These are phyloP conservation scores for Starmerella sirachaensis DNA, from an alignment of 805 yeast species.

Conservation along the genomic window DNA sequence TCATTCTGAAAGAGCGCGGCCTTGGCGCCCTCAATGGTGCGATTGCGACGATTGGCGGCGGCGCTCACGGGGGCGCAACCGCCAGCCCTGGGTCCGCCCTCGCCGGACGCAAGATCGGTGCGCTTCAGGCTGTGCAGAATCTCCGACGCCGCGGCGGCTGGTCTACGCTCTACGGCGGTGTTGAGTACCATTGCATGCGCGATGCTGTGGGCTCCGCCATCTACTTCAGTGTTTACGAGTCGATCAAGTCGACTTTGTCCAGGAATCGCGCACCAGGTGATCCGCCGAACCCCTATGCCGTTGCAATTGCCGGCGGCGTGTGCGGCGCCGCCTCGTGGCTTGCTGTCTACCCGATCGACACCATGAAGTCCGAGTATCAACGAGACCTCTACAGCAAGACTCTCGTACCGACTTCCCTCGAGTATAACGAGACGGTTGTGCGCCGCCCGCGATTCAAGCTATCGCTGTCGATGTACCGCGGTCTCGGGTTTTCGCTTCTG, in stretches of 20 bases:
- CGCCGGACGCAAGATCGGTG: slow-evolving; percentile 22
- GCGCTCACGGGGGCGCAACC: background rate
- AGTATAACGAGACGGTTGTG: slow-evolving; percentile 29
- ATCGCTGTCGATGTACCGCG: slow-evolving; percentile 52
- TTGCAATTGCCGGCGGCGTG: slow-evolving; percentile 64
- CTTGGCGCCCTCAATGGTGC: background rate
- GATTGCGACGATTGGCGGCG: background rate
- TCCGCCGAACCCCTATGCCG: slow-evolving; percentile 32
- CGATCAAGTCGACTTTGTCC: slow-evolving; percentile 43
- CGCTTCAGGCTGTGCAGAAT: slow-evolving; percentile 39
- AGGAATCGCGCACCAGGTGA: slow-evolving; percentile 21
- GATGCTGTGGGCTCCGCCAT: slow-evolving; percentile 63
- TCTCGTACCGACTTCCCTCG: slow-evolving; percentile 37
- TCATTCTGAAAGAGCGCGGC: slow-evolving; percentile 30
- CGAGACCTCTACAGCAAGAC: slow-evolving; percentile 60
- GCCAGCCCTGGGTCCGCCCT: background rate
- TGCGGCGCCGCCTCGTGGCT: slow-evolving; percentile 71
- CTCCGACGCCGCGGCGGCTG: slow-evolving; percentile 50
- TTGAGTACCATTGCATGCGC: slow-evolving; percentile 50
- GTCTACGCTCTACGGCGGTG: slow-evolving; percentile 61
- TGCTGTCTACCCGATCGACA: slow-evolving; percentile 67
- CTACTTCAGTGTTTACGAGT: slow-evolving; percentile 66
- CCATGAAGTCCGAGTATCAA: slow-evolving; percentile 64
- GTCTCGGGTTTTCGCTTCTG: slow-evolving; percentile 60
- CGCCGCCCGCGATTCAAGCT: slow-evolving; percentile 24